These are phyloP conservation scores for Didymella keratinophila DNA, from an alignment of 2,329 filamentous ascomycete species.

Conservation along the genomic window DNA sequence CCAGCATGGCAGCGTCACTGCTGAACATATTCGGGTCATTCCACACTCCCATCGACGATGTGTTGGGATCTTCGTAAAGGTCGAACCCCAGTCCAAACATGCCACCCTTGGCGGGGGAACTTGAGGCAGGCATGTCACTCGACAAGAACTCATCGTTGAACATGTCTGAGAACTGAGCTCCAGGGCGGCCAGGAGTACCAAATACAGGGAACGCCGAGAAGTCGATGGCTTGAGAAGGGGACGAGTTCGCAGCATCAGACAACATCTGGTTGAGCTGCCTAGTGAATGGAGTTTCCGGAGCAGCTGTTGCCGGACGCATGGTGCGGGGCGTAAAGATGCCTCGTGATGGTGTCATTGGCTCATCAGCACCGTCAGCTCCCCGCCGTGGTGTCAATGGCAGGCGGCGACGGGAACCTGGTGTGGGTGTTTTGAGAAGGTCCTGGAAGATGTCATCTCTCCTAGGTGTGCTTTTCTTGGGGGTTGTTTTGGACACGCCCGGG, in stretches of 20 bases:
- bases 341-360: slow-evolving; percentile 48
- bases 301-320: slow-evolving; percentile 40
- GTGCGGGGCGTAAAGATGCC: slow-evolving; percentile 47
- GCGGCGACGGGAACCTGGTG: slow-evolving; percentile 49
- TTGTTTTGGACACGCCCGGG: slow-evolving; percentile 63
- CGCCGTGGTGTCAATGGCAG: slow-evolving; percentile 46
- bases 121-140: slow-evolving; percentile 49
- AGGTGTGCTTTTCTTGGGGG: slow-evolving; percentile 62
- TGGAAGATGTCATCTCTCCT: slow-evolving; percentile 66
- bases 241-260: slow-evolving; percentile 43
- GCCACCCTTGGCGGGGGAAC: slow-evolving; percentile 42
- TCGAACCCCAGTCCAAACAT: slow-evolving; percentile 40
- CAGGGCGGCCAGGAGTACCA: slow-evolving; percentile 37
- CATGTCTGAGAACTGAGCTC: slow-evolving; percentile 39
- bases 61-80: slow-evolving; percentile 50
- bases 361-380: slow-evolving; percentile 27
- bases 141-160: slow-evolving; percentile 45
- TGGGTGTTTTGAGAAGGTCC: slow-evolving; percentile 57
- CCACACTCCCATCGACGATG: slow-evolving; percentile 46
- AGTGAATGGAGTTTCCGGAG: slow-evolving; percentile 65
- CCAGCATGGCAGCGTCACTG: slow-evolving; percentile 39
- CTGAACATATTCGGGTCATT: slow-evolving; percentile 45
- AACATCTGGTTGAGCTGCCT: slow-evolving; percentile 70
- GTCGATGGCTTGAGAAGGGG: slow-evolving; percentile 42
- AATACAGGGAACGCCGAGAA: slow-evolving; percentile 48